Conservation (phyloP, 495 filamentous ascomycete species). For the Neurospora tetrasperma region DNA sequence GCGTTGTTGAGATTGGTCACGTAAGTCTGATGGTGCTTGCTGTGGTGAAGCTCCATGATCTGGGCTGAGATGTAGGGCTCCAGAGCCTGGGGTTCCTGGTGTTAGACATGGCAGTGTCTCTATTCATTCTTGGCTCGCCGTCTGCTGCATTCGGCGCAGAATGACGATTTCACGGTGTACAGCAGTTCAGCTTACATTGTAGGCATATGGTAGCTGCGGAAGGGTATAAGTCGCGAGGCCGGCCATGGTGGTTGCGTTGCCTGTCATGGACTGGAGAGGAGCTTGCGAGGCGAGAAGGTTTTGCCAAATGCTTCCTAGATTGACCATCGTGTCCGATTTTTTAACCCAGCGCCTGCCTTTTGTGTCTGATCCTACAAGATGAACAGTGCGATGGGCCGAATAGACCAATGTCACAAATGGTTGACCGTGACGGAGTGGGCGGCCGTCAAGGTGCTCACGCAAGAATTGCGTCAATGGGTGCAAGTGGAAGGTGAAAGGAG, state of each 20-base stretch:
- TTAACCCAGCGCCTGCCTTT: not conserved
- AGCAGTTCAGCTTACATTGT: constrained; percentile 29
- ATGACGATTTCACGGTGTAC: not conserved
- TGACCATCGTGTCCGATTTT: constrained; percentile 18
- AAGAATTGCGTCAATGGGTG: not conserved
- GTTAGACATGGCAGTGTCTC: not conserved
- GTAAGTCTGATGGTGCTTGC: constrained; percentile 64
- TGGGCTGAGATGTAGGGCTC: constrained; percentile 84
- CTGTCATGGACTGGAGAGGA: constrained; percentile 15
- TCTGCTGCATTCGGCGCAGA: not conserved
- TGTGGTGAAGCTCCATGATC: constrained; percentile 88
- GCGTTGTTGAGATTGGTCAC: constrained; percentile 60
- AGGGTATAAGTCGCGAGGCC: constrained; percentile 25
- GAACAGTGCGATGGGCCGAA: not conserved
- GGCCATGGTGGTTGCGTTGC: constrained; percentile 19
- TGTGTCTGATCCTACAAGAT: not conserved
- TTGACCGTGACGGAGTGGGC: not conserved
- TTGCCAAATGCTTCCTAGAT: constrained; percentile 18
- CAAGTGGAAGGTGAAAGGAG: not conserved
- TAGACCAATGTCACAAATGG: not conserved
- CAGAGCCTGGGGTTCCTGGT: constrained; percentile 43
- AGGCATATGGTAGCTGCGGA: constrained; percentile 33
- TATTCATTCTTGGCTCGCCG: not conserved
- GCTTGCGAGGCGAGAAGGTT: constrained; percentile 22
- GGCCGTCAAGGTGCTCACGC: not conserved